Base-by-base conservation (phyloP, 345 rosid genomes). In the Eucalyptus microcorys region DNA sequence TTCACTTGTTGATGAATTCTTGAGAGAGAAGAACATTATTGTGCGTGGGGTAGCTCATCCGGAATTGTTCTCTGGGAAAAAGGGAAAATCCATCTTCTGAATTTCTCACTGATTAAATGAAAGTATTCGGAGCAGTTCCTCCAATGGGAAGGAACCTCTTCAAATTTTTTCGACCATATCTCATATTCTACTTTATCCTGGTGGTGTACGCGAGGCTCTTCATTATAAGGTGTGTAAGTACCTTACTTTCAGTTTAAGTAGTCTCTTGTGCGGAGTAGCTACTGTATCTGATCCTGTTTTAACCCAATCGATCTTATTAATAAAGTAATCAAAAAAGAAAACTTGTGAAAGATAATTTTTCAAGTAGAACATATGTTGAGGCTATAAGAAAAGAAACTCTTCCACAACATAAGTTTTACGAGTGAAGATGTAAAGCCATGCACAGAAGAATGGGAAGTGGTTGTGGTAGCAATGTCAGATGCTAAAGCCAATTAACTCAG, bases 101-200 rank as follows among this genome's bases (percentile, higher is more conserved):
- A 21, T 93, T 97, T 40, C 13, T 91, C 16, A 2, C 3, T 8
- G 98, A 96, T 89, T 94, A 95, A 95, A 21, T 40, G 4, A 96
- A 94, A 91, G 91, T 95, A 42, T 92, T 95, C 90, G 97, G 99
- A 57, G 97, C 96, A 42, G 90, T 94, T 26, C 99, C 97, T 52
- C 97, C 96, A 81, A 68, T 94, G 6, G 93, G 93, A 86, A 94
- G 89, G 90, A 94, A 94, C 91, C 93, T 97, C 89, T 96, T 90
- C 94, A 97, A 91, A 90, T 94, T 95, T 92, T 96, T 66, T 90
- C 96, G 45, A 79, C 93, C n/a, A 94, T 96, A 40, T 92, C 97
- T n/a, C 95, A 96, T 87, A 94, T 95, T 66, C 95, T 97, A 91
- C 97, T 96, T 89, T 96, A 95, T 88, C 98, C 99, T 10, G 99